Evolutionary conservation across 306 rosid species (phyloP).

Genomic region (Quercus dentata): DNA sequence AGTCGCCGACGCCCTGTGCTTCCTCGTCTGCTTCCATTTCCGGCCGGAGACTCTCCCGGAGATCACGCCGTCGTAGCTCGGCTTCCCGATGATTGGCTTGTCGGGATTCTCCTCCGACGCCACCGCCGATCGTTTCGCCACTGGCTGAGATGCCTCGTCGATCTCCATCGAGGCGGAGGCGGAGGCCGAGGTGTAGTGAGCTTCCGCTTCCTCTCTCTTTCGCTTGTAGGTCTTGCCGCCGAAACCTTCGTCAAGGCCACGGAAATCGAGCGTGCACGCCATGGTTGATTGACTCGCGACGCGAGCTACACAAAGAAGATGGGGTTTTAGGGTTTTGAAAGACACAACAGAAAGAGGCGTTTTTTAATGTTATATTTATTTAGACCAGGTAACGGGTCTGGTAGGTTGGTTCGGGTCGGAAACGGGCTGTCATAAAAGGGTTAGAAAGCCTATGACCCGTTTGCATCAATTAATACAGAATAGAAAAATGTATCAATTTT

Average conservation of each 20-base stretch:
- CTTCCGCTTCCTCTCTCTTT: slow-evolving; percentile 44
- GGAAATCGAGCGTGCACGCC: slow-evolving; percentile 91
- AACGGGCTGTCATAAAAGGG: no score
- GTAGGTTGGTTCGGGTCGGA: no score
- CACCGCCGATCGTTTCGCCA: background rate
- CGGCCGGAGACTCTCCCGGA: slow-evolving; percentile 78
- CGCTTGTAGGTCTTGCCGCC: slow-evolving; percentile 95
- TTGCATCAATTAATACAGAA: no score
- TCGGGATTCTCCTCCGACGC: slow-evolving; percentile 71
- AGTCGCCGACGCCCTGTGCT: slow-evolving; percentile 60
- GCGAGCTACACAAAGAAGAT: background rate
- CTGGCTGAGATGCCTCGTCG: background rate
- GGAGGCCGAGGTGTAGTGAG: background rate
- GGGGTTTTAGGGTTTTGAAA: no score
- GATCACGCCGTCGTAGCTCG: slow-evolving; percentile 85
- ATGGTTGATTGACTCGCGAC: slow-evolving; percentile 13
- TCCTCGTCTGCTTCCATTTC: slow-evolving; percentile 79
- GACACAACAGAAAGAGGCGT: no score
- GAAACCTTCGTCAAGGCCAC: slow-evolving; percentile 84
- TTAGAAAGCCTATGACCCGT: no score
- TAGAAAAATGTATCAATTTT: no score
- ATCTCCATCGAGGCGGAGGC: background rate
- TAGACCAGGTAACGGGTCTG: no score
- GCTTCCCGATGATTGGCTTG: slow-evolving; percentile 59
- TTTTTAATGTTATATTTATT: no score